phyloP scores from a whole-genome alignment of 345 rosid genomes.

The Eutrema japonicum region DNA sequence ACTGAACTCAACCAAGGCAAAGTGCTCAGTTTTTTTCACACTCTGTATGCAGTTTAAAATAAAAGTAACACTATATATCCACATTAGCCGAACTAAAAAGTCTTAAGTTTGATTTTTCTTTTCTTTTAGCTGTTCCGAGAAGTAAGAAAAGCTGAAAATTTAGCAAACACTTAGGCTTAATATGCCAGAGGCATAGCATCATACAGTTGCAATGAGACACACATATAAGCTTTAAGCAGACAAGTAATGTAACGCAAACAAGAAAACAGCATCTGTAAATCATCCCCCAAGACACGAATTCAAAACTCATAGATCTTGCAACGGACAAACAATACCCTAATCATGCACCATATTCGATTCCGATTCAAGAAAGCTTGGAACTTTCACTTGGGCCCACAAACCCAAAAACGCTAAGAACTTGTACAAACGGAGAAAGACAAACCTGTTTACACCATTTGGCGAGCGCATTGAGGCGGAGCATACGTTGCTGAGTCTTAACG shows the following conservation, averaged over 20 bases:
- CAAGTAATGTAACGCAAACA: conserved; percentile 6
- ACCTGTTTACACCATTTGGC: conserved; percentile 99
- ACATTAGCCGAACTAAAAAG: neutral
- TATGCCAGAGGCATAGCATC: conserved; percentile 9
- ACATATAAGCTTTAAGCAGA: conserved; percentile 3
- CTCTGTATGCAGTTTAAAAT: neutral
- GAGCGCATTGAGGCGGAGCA: conserved; percentile 90
- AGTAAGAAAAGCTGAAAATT: conserved; percentile 6
- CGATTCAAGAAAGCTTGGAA: conserved; percentile 28
- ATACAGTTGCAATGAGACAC: conserved; percentile 15
- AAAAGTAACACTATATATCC: neutral
- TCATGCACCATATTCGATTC: conserved; percentile 13
- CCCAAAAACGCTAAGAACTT: neutral
- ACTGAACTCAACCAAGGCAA: conserved; percentile 11
- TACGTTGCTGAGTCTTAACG: conserved; percentile 86
- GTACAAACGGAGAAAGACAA: conserved; percentile 2
- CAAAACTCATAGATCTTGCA: conserved; percentile 10
- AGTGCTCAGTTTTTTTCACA: neutral
- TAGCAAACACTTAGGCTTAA: conserved; percentile 12
- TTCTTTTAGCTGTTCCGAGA: neutral
- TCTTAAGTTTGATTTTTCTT: neutral
- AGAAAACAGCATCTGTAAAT: neutral
- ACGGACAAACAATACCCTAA: conserved; percentile 5
- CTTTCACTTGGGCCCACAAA: conserved; percentile 18
- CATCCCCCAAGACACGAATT: neutral